Evolutionary conservation across 2,329 filamentous ascomycete species (phyloP), one percentile per base, ranked within the genome.

Genomic region (Parastagonospora nodorum): DNA sequence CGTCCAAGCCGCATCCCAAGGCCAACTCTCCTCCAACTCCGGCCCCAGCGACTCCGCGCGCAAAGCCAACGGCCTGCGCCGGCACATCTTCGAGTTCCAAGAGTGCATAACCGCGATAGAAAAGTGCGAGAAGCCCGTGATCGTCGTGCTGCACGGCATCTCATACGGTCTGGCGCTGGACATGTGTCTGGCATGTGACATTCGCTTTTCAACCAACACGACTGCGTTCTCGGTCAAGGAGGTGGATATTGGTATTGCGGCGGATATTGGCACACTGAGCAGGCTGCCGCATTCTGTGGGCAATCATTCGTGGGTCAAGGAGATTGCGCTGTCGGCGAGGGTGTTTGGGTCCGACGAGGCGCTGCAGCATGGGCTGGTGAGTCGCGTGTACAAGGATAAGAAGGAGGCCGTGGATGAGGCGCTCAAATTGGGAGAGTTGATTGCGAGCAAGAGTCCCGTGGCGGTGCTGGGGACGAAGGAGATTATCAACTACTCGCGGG

Each of bases 381-480:
- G 83, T 66, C 78, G 80, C 37, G 86, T 92, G 27, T 80, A 81
- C 48, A 80, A 82, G 39, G 79, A 75, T 51, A 78, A 94, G 77
- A 79, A 78, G 14, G 82, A 80, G 37, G 83, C 88, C 2, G 69
- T 95, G 11, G 14, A 31, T 6, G 42, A 57, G 53, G 91, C 82
- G 0, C 41, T 92, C 53, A 79, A 84, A 55, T 67, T 89, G 65
- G 90, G 88, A 1, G 74, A 67, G 9, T 63, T 85, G 64, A 83
- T 97, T 51, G 88, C 89, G 27, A 78, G 72, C 14, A 97, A 97
- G 82, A 94, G 89, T 67, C 93, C 93, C 0, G 86, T 97, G 16
- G 92, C 91, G 1, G 89, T 93, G 57, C 85, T 91, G 77, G 88
- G 89, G 5, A 96, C 92, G 8, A 96, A 96, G 78, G 89, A 94